Percentiles rank a stretch among this genome's conserved stretches.
phyloP scores from a whole-genome alignment of 192 early-diverging fungal species.

The Chytriomyces sp. region DNA sequence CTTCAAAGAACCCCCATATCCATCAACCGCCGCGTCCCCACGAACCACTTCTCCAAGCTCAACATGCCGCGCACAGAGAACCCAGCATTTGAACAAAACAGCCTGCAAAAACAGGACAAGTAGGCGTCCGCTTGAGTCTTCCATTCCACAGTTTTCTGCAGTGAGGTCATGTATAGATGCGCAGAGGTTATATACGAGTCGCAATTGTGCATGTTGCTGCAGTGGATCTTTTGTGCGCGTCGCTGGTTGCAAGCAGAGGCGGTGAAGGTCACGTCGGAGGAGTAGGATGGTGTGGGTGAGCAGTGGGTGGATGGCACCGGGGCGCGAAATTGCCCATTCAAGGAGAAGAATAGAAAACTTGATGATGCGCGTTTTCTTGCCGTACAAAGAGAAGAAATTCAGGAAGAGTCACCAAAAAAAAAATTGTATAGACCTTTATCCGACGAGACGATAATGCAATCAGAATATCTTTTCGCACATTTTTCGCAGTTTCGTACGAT shows the following conservation, averaged over 20 bases:
- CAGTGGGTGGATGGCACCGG: slow-evolving; percentile 31
- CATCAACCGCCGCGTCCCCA: neutral
- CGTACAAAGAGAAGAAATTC: neutral
- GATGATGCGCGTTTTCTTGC: slow-evolving; percentile 29
- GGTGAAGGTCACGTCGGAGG: slow-evolving; percentile 29
- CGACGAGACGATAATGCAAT: slow-evolving; percentile 7
- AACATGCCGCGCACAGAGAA: neutral
- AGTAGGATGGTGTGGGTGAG: slow-evolving; percentile 22
- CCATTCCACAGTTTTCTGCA: neutral
- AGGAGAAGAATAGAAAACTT: slow-evolving; percentile 16
- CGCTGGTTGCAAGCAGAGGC: neutral
- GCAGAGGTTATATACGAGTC: neutral
- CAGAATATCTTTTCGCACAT: slow-evolving; percentile 20
- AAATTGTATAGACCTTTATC: slow-evolving; percentile 7
- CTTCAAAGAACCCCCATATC: neutral
- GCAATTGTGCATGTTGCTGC: neutral
- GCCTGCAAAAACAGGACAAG: slow-evolving; percentile 12
- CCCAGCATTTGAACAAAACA: slow-evolving; percentile 11
- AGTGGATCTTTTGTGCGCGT: neutral
- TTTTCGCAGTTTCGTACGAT: slow-evolving; percentile 23
- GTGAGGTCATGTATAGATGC: neutral
- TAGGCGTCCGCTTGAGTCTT: slow-evolving; percentile 9
- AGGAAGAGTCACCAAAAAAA: neutral
- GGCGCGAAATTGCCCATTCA: slow-evolving; percentile 25
- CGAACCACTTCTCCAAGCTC: neutral